phyloP scores from a whole-genome alignment of 2,329 filamentous ascomycete genomes.

The Apiospora koreana region DNA sequence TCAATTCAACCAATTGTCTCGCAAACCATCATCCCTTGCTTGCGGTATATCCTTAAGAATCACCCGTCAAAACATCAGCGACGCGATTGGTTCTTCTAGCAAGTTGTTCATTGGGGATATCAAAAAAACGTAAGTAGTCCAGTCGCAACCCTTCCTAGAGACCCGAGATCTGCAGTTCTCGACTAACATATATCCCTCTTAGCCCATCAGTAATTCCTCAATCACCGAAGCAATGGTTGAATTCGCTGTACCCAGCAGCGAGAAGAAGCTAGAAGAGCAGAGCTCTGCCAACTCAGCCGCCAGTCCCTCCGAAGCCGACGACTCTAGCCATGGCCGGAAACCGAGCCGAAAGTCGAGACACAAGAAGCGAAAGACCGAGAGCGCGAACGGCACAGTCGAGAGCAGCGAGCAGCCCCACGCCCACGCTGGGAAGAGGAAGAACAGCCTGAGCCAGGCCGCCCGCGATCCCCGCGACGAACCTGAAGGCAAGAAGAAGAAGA shows the following conservation, averaged over 20 bases:
- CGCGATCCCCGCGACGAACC: constrained; percentile 60
- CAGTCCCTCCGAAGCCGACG: constrained; percentile 31
- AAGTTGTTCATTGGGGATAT: neutral
- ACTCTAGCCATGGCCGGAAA: constrained; percentile 31
- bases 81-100: neutral
- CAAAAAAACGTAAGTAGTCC: neutral
- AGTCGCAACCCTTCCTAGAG: neutral
- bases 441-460: constrained; percentile 62
- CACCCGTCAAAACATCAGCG: neutral
- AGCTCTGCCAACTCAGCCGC: constrained; percentile 19
- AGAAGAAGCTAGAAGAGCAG: constrained; percentile 17
- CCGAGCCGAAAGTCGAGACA: constrained; percentile 33
- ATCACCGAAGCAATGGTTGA: constrained; percentile 29
- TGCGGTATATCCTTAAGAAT: neutral
- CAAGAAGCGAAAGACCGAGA: constrained; percentile 27
- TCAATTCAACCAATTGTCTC: neutral
- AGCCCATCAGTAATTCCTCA: neutral
- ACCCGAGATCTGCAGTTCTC: neutral
- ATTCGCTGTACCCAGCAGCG: constrained; percentile 21
- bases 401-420: constrained; percentile 23
- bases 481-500: constrained; percentile 38
- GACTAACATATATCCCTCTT: neutral
- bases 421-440: constrained; percentile 40
- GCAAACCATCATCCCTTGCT: neutral
- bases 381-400: constrained; percentile 28